These are phyloP conservation scores for Ichthyophthirius multifiliis DNA, from an alignment of 169 alveolate species.

Conservation along the genomic window DNA sequence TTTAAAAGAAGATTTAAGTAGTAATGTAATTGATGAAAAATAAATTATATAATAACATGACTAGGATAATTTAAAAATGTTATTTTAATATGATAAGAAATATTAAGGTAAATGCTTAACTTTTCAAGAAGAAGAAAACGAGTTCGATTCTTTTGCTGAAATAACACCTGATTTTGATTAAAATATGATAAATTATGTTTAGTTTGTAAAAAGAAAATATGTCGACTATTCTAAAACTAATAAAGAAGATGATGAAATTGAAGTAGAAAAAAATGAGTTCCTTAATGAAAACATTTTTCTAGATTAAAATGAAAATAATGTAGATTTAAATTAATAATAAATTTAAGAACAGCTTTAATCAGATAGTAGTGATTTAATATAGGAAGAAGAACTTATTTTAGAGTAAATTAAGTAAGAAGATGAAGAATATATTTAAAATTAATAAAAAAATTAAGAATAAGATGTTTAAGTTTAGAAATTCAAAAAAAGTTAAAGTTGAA, in stretches of 20 bases:
- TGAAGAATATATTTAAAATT: no score
- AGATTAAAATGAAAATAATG: neutral
- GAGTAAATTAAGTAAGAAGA: no score
- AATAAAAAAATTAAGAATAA: no score
- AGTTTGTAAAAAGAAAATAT: slow-evolving; percentile 3
- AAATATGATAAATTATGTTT: neutral
- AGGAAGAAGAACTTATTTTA: no score
- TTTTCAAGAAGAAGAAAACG: neutral
- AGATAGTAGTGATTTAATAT: no score
- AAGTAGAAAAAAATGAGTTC: slow-evolving; percentile 10
- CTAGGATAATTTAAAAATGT: slow-evolving; percentile 15
- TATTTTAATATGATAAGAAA: slow-evolving; percentile 26
- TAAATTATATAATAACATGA: slow-evolving; percentile 23
- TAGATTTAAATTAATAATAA: no score
- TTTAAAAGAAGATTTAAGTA: slow-evolving; percentile 50
- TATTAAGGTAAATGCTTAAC: neutral
- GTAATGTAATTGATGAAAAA: slow-evolving; percentile 51
- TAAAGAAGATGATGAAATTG: neutral
- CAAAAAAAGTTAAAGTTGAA: no score
- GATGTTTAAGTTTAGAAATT: no score
- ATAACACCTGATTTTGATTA: neutral
- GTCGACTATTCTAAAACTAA: neutral
- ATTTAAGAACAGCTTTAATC: no score
- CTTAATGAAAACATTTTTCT: slow-evolving; percentile 18
- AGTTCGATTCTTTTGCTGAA: neutral